Conservation (phyloP, 768 basidiomycete genomes). For the Lentinula guzmanii region DNA sequence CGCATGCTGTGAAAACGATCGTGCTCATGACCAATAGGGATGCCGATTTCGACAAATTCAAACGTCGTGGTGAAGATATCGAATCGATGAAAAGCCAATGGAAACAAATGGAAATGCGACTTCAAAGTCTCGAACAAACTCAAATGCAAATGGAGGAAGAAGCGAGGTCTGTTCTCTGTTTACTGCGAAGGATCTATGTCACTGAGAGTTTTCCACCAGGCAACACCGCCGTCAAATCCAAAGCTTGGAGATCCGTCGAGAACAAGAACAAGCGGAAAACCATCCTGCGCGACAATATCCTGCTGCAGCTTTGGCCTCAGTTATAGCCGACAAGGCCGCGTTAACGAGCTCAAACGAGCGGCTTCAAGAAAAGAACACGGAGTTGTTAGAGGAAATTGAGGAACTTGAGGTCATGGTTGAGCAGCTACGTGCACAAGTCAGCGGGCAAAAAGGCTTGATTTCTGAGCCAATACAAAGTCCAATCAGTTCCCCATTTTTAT, state of each 20-base stretch:
- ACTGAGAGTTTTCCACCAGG: constrained; percentile 25
- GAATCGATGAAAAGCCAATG: constrained; percentile 49
- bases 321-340: constrained; percentile 36
- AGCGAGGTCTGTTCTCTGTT: constrained; percentile 41
- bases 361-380: constrained; percentile 53
- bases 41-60: constrained; percentile 64
- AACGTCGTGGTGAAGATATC: constrained; percentile 55
- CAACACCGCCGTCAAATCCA: constrained; percentile 55
- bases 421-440: constrained; percentile 50
- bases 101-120: constrained; percentile 59
- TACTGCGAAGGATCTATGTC: background rate
- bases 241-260: constrained; percentile 51
- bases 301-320: constrained; percentile 13
- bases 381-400: constrained; percentile 49
- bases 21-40: constrained; percentile 46
- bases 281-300: constrained; percentile 10
- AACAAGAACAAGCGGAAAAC: constrained; percentile 20
- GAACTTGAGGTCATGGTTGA: constrained; percentile 72
- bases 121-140: constrained; percentile 52
- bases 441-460: constrained; percentile 17
- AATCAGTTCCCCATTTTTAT: background rate
- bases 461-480: background rate
- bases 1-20: background rate
- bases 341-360: constrained; percentile 44
- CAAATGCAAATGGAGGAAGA: constrained; percentile 50